Base-by-base conservation (phyloP, 306 rosid species). In the Corylus avellana region DNA sequence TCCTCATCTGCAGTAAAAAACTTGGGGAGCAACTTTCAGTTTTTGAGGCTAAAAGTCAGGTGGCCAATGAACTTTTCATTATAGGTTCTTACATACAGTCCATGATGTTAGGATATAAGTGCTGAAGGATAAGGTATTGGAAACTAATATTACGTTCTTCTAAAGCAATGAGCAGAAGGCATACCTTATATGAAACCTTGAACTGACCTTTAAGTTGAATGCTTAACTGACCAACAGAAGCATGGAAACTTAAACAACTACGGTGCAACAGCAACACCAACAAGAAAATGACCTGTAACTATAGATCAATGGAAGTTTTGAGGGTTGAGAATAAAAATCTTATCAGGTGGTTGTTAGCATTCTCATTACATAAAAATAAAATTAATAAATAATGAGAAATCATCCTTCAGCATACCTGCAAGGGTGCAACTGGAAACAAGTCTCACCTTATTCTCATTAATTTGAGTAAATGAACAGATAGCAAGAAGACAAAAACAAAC, bases 401-500 rank as follows among this genome's bases (percentile, higher is more conserved):
- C 78, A 81, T 72, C 69, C 64, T 48, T 47, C 14, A 57, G 59
- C 81, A 71, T 72, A 51, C 84, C 85, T 79, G 66, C 44, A 39
- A 39, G 44, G 44, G 5, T 39, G 44, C 86, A 82, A 39, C 71
- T 75, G 79, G 70, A 62, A 79, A 74, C 17, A 46, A 55, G 68
- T 79, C 50, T 70, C 85, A 74, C 81, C 76, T 56, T 74, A 70
- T 80, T 75, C 3, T 70, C 78, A 70, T 77, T 68, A 69, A 77
- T 53, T 77, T 51, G 22, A 70, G 77, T 83, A 77, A 74, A 68
- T 73, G 67, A 53, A 69, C 75, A 70, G 49, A 10, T 79, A 58
- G 51, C 70, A 39, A 70, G 69, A 46, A 72, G 9, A 42, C 44
- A 74, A 74, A 62, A 79, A 72, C 69, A 68, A 39, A 67, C 76